A percentile compares a stretch with the other conserved stretches of the same genome.
phyloP scores from a whole-genome alignment of 139 green algal genomes.

The Tetradesmus obliquus region DNA sequence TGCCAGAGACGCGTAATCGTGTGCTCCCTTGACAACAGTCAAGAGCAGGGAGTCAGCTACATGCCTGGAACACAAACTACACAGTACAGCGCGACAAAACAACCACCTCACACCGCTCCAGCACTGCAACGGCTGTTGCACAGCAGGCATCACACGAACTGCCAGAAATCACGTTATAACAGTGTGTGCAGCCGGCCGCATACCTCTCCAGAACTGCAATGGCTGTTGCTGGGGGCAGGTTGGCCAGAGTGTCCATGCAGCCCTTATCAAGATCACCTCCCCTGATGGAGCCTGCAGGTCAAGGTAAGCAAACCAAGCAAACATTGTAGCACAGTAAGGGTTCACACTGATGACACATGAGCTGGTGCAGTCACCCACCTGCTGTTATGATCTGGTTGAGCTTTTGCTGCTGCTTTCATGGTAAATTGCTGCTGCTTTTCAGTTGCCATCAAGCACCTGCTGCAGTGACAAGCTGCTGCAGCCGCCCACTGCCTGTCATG shows the following conservation, averaged over 20 bases:
- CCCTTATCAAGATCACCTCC: constrained; percentile 46
- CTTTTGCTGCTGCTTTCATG: too few species aligned
- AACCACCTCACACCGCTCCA: constrained; percentile 1
- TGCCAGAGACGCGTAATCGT: too few species aligned
- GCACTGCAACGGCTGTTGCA: constrained; percentile 3
- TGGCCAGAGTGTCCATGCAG: constrained; percentile 42
- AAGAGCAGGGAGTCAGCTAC: too few species aligned
- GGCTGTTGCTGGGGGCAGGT: constrained; percentile 13
- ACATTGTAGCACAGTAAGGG: background rate
- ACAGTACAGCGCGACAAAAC: too few species aligned
- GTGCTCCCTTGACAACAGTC: too few species aligned
- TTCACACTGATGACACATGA: background rate
- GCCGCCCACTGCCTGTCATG: background rate
- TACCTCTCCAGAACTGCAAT: constrained; percentile 37
- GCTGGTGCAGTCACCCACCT: background rate
- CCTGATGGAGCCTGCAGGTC: constrained; percentile 1
- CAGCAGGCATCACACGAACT: too few species aligned
- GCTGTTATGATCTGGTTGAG: background rate
- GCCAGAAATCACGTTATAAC: too few species aligned
- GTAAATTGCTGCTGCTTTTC: too few species aligned
- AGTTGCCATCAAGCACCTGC: too few species aligned
- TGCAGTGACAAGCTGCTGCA: too few species aligned
- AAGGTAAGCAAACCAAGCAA: background rate
- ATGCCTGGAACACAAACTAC: too few species aligned
- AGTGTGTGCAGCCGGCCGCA: background rate